Base-by-base conservation (phyloP, 345 rosid species). In the Gynandropsis gynandra region DNA sequence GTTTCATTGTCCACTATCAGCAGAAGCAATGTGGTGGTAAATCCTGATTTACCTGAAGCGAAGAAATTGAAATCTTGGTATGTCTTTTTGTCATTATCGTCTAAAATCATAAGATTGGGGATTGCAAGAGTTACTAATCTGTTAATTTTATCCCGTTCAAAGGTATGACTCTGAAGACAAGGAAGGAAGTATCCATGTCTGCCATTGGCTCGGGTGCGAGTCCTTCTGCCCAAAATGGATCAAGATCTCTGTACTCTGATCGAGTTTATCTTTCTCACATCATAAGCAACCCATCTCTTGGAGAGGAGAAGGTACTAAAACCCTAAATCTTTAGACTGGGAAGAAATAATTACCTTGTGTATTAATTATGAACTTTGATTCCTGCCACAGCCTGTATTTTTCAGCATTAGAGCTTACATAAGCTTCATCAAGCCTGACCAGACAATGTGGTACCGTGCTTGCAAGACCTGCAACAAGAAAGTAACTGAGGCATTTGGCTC, bases 391-490 rank as follows among this genome's bases (percentile, higher is more conserved):
- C 98, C 98, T 41, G 75, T 72, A 41, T 82, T 61, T 60, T 75
- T 80, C 73, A 87, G 73, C 68, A 54, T 74, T 8, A 79, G 79
- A 59, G 89, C 77, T 42, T 84, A 56, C 49, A 59, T 84, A 63
- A 82, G 89, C 72, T 81, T 80, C 61, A 84, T 90, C 71, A 87
- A 63, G 76, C 74, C 92, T 54, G 96, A 90, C 43, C 95, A 90
- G 61, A 67, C 84, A 9, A 87, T 90, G 95, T 90, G 96, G 96
- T 90, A 90, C 63, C 82, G 81, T 13, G 96, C 93, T 43, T 90
- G 98, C 69, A 90, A 90, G 67, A 76, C 87, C 13, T 90, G 98
- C 72, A 84, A 82, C 76, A 90, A 82, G 74, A 90, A 90, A 61
- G 96, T 90, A 38, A 90, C 92, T 3, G 96, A 82, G 62, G 85